These are phyloP conservation scores for Kwoniella bestiolae DNA, from an alignment of 768 basidiomycete genomes.

Conservation along the genomic window DNA sequence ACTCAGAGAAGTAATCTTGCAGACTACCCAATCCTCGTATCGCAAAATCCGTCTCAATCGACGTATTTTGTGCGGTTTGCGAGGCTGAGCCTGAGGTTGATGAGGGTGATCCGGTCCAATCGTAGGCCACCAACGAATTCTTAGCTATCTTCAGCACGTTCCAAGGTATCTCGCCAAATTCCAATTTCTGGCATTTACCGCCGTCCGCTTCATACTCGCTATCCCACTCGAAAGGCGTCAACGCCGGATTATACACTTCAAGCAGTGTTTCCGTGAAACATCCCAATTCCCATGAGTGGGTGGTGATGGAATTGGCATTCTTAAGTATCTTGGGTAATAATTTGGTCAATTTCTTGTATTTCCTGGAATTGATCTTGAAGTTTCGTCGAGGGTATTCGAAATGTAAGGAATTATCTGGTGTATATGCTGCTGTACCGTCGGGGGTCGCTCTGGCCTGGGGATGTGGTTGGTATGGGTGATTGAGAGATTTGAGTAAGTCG, in stretches of 20 bases:
- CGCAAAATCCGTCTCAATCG: too few species aligned
- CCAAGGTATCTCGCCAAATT: constrained; percentile 13
- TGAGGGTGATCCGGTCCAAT: constrained; percentile 23
- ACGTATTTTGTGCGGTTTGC: too few species aligned
- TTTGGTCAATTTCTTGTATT: constrained; percentile 14
- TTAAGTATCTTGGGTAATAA: constrained; percentile 12
- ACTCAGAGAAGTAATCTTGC: constrained; percentile 2
- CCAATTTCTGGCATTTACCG: neutral
- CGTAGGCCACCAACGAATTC: constrained; percentile 4
- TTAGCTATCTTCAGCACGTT: constrained; percentile 5
- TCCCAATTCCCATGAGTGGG: constrained; percentile 31
- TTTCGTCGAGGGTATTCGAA: neutral
- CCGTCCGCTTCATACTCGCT: neutral
- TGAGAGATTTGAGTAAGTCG: neutral
- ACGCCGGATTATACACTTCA: constrained; percentile 22
- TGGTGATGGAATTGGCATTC: constrained; percentile 22
- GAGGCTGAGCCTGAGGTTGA: neutral
- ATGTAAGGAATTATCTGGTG: neutral
- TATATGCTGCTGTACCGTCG: neutral
- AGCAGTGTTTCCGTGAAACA: constrained; percentile 13
- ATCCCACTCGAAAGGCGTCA: constrained; percentile 25
- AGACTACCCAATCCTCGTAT: neutral
- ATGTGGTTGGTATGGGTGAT: neutral
- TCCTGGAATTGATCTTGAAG: constrained; percentile 5
- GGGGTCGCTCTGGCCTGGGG: neutral